Evolutionary conservation across 192 early-diverging fungal species (phyloP).

Genomic region (Coemansia sp.): DNA sequence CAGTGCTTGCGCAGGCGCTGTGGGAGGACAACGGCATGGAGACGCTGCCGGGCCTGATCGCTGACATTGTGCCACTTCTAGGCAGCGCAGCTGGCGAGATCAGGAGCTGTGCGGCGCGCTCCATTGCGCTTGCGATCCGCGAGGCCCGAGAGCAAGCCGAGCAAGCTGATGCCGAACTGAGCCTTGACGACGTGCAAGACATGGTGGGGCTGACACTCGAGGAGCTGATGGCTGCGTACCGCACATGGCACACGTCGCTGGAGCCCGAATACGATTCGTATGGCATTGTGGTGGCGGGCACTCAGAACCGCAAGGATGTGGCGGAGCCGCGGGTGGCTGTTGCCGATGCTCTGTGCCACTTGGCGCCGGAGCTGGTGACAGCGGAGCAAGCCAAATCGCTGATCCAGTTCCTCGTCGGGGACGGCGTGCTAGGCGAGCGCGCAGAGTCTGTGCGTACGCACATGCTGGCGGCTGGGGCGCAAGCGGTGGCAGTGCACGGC

Average conservation of each 20-base stretch:
- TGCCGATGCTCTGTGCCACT: slow-evolving; percentile 66
- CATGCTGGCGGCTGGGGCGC: slow-evolving; percentile 86
- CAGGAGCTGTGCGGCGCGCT: slow-evolving; percentile 26
- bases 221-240: slow-evolving; percentile 29
- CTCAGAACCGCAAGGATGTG: slow-evolving; percentile 77
- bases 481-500: slow-evolving; percentile 71
- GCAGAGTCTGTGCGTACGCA: slow-evolving; percentile 70
- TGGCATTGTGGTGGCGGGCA: slow-evolving; percentile 84
- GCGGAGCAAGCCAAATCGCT: slow-evolving; percentile 59
- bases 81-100: slow-evolving; percentile 24
- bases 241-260: slow-evolving; percentile 61
- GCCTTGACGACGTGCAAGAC: not conserved
- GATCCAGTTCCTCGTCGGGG: slow-evolving; percentile 77
- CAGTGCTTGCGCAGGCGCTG: slow-evolving; percentile 28
- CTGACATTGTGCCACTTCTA: slow-evolving; percentile 30
- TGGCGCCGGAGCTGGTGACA: slow-evolving; percentile 61
- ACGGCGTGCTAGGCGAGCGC: slow-evolving; percentile 83
- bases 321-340: slow-evolving; percentile 82
- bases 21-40: slow-evolving; percentile 52
- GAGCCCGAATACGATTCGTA: slow-evolving; percentile 88
- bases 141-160: slow-evolving; percentile 8
- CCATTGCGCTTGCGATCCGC: slow-evolving; percentile 20
- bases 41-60: slow-evolving; percentile 23
- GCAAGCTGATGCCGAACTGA: not conserved
- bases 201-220: slow-evolving; percentile 17